A percentile compares a stretch with the other conserved stretches of the same genome.
phyloP scores from a whole-genome alignment of 352 stramenopile species.

The Phytophthora brassicae region DNA sequence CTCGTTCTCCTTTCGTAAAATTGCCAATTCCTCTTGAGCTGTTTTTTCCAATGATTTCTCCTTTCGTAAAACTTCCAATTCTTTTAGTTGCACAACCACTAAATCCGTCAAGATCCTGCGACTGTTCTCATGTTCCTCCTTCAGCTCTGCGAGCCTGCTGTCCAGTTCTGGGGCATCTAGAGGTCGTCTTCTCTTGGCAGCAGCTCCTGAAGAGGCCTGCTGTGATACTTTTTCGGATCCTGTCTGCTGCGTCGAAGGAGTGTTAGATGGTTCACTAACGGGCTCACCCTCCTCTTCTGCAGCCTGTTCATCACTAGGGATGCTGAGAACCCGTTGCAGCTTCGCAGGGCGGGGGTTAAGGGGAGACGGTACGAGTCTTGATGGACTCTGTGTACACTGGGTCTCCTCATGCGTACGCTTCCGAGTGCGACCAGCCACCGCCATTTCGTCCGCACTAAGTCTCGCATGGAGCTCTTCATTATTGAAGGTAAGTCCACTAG shows the following conservation, averaged over 20 bases:
- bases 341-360: slow-evolving; percentile 21
- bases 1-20: slow-evolving; percentile 7
- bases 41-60: too few relatives aligned
- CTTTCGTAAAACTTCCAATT: not conserved
- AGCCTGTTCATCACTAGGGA: slow-evolving; percentile 7
- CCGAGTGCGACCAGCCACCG: slow-evolving; percentile 18
- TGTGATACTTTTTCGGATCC: not conserved
- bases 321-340: slow-evolving; percentile 9
- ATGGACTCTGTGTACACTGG: slow-evolving; percentile 32
- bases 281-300: slow-evolving; percentile 13
- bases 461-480: slow-evolving; percentile 25
- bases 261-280: slow-evolving; percentile 1
- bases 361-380: slow-evolving; percentile 11
- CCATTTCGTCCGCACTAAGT: slow-evolving; percentile 27
- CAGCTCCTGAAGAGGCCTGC: not conserved
- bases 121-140: not conserved
- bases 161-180: slow-evolving; percentile 8
- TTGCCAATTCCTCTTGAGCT: slow-evolving; percentile 6
- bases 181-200: slow-evolving; percentile 20
- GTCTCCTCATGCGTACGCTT: slow-evolving; percentile 34
- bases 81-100: not conserved
- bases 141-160: slow-evolving; percentile 11
- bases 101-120: not conserved
- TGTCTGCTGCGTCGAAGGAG: not conserved
- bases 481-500: slow-evolving; percentile 24